Percentiles rank a stretch among this genome's conserved stretches.
Conservation (phyloP, 2,329 filamentous ascomycete species). For the Escovopsis sp. region DNA sequence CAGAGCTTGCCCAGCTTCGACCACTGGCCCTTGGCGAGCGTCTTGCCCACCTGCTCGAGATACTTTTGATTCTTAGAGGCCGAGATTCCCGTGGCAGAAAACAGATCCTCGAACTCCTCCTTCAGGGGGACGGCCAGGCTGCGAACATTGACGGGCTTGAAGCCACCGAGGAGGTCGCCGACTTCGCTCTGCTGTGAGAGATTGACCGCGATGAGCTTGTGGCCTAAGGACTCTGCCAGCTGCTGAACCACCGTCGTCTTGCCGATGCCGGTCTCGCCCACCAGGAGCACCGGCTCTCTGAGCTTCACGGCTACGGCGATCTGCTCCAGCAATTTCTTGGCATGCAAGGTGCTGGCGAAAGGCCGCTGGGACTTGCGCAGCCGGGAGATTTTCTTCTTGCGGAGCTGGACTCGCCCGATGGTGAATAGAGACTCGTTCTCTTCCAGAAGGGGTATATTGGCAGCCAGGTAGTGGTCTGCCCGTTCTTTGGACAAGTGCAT, state of each 20-base stretch:
- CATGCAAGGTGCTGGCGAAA: constrained; percentile 81
- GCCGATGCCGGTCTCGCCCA: constrained; percentile 97
- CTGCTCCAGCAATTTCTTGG: constrained; percentile 72
- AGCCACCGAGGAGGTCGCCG: constrained; percentile 87
- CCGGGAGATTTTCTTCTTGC: constrained; percentile 36
- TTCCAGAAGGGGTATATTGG: constrained; percentile 56
- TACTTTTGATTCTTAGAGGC: constrained; percentile 78
- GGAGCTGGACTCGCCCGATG: constrained; percentile 51
- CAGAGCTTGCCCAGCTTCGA: constrained; percentile 70
- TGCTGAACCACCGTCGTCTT: constrained; percentile 96
- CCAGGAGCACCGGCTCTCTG: constrained; percentile 78
- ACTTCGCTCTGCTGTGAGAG: constrained; percentile 96
- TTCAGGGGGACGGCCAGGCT: constrained; percentile 79
- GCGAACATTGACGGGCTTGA: constrained; percentile 86
- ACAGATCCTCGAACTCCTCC: constrained; percentile 85
- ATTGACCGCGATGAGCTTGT: constrained; percentile 84
- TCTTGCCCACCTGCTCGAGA: constrained; percentile 64
- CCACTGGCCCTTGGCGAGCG: constrained; percentile 73
- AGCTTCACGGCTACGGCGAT: constrained; percentile 69
- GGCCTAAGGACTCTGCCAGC: constrained; percentile 66
- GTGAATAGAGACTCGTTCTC: constrained; percentile 40
- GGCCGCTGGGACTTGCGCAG: constrained; percentile 41
- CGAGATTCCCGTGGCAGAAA: constrained; percentile 72
- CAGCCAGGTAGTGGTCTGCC: constrained; percentile 59
- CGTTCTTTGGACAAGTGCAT: constrained; percentile 76